phyloP scores from a whole-genome alignment of 441 rosid species.

The Rhodomyrtus psidioides region DNA sequence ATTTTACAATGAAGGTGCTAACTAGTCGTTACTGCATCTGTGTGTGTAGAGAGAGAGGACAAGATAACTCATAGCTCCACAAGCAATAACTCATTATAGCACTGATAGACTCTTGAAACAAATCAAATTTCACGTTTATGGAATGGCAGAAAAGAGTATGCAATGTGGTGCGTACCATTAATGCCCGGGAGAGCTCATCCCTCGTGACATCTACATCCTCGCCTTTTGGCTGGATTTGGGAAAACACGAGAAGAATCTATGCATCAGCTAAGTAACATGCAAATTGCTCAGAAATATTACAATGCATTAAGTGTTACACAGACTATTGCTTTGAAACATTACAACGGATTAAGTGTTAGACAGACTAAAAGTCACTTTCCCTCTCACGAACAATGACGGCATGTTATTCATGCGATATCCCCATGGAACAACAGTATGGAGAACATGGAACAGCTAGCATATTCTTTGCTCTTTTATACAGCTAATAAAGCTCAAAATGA shows the following conservation, averaged over 20 bases:
- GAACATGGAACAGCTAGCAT: background rate
- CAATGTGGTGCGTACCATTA: conserved; percentile 39
- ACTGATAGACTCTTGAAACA: background rate
- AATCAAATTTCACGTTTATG: background rate
- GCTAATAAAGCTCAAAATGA: background rate
- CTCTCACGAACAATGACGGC: background rate
- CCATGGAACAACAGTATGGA: background rate
- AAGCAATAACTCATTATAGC: background rate
- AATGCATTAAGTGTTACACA: background rate
- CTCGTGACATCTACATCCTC: conserved; percentile 47
- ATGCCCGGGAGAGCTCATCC: conserved; percentile 73
- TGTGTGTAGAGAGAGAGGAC: background rate
- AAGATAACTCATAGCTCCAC: background rate
- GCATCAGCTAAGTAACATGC: conserved; percentile 4
- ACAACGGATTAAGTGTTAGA: background rate
- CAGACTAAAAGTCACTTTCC: background rate
- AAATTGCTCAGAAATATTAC: background rate
- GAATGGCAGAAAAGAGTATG: background rate
- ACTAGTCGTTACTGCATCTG: background rate
- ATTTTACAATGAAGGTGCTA: background rate
- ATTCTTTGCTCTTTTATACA: background rate
- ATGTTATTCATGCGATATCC: background rate
- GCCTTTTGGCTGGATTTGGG: conserved; percentile 39
- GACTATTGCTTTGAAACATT: background rate
- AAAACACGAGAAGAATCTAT: background rate